Evolutionary conservation across 768 basidiomycete genomes (phyloP).

Genomic region (Exidia glandulosa): DNA sequence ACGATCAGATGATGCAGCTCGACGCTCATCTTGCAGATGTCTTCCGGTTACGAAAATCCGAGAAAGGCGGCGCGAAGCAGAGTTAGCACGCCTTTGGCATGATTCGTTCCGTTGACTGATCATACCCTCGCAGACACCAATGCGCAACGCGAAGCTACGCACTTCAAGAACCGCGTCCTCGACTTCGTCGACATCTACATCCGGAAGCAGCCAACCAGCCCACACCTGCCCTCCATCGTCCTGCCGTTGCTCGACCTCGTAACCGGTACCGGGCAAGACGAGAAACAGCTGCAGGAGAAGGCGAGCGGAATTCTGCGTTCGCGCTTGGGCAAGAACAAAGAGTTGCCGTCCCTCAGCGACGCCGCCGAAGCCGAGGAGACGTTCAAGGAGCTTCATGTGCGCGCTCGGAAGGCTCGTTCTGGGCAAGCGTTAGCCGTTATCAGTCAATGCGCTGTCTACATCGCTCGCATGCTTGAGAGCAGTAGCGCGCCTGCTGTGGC

Average conservation of each 20-base stretch:
- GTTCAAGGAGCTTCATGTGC: conserved; percentile 53
- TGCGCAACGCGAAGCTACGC: conserved; percentile 78
- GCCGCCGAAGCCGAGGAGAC: conserved; percentile 33
- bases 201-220: conserved; percentile 66
- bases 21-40: conserved; percentile 86
- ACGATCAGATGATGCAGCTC: conserved; percentile 96
- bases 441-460: conserved; percentile 58
- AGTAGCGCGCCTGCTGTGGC: conserved; percentile 30
- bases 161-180: conserved; percentile 93
- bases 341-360: conserved; percentile 40
- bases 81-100: conserved; percentile 8
- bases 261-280: conserved; percentile 54
- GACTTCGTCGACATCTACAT: conserved; percentile 86
- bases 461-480: conserved; percentile 41
- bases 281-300: conserved; percentile 84
- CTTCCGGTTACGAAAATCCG: conserved; percentile 58
- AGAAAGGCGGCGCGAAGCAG: conserved; percentile 57
- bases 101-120: neutral
- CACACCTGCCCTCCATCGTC: conserved; percentile 54
- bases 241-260: conserved; percentile 70
- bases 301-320: conserved; percentile 66
- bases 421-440: conserved; percentile 53
- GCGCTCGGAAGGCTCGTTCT: conserved; percentile 56
- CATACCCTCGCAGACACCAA: conserved; percentile 38
- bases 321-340: conserved; percentile 66